Percentiles rank a stretch among this genome's conserved stretches.
Conservation (phyloP, 768 basidiomycete genomes). For the Grammothele lineata region DNA sequence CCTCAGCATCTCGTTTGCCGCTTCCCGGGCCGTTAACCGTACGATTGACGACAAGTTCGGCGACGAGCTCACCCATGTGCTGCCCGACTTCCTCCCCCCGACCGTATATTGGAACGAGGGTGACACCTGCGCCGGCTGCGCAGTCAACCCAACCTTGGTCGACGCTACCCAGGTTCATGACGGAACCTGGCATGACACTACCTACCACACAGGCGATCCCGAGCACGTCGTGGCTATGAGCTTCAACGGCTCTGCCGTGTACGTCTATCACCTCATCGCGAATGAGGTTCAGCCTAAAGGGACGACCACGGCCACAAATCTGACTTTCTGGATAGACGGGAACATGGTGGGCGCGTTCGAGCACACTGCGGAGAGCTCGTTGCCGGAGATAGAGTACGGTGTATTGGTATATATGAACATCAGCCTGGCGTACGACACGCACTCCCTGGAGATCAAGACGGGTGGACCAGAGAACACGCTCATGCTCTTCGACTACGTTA, state of each 20-base stretch:
- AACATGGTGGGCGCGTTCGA: not conserved
- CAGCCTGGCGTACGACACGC: not conserved
- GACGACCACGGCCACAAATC: not conserved
- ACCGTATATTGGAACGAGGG: constrained; percentile 1
- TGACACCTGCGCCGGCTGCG: not conserved
- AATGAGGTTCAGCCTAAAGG: not conserved
- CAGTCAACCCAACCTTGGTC: not conserved
- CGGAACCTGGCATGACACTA: constrained; percentile 8
- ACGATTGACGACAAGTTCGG: constrained; percentile 5
- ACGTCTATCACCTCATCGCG: constrained; percentile 5
- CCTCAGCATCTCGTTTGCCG: too few species aligned
- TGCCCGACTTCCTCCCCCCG: not conserved
- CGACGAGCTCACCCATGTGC: not conserved
- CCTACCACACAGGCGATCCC: not conserved
- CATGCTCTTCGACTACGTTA: constrained; percentile 2
- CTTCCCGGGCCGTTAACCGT: not conserved
- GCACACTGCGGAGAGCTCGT: not conserved
- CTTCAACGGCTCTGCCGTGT: constrained; percentile 6
- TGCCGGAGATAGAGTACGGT: not conserved
- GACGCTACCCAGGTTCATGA: not conserved
- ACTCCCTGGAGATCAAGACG: constrained; percentile 1
- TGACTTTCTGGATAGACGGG: constrained; percentile 3
- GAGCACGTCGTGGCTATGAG: not conserved
- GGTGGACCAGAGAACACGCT: not conserved
- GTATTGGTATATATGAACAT: constrained; percentile 1